Conservation (phyloP, 352 stramenopile species). For the Globisporangium uncinulatum region DNA sequence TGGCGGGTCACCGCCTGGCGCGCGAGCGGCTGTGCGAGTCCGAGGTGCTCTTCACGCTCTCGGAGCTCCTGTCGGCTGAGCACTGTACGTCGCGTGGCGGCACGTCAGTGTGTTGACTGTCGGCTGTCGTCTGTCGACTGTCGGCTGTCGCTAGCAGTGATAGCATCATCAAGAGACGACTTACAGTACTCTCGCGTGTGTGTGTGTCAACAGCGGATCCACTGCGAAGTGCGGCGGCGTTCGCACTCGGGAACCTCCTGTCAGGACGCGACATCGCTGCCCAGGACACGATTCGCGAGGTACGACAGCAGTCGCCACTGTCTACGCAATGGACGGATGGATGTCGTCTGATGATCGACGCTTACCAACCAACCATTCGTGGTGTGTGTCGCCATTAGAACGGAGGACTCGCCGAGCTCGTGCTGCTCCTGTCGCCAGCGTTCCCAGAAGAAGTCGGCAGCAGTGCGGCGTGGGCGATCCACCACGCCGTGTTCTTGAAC, state of each 20-base stretch:
- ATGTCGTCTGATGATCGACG: background rate
- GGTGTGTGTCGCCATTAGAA: conserved; percentile 11
- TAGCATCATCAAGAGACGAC: background rate
- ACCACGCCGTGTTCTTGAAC: conserved; percentile 64
- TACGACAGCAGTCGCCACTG: background rate
- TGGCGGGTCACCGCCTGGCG: conserved; percentile 33
- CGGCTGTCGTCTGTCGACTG: conserved; percentile 6
- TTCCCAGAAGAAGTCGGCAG: conserved; percentile 65
- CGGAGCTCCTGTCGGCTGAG: conserved; percentile 40
- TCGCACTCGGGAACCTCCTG: conserved; percentile 64
- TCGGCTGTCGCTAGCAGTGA: background rate
- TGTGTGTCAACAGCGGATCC: conserved; percentile 24
- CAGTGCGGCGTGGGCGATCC: conserved; percentile 70
- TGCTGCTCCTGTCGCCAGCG: conserved; percentile 53
- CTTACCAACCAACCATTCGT: no score
- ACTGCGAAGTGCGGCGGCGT: conserved; percentile 50
- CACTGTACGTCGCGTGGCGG: conserved; percentile 21
- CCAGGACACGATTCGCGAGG: conserved; percentile 54
- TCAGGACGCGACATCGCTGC: conserved; percentile 46
- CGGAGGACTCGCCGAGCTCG: conserved; percentile 45
- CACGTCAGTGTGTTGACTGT: conserved; percentile 8
- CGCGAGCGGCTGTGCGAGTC: conserved; percentile 42
- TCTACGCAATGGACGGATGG: background rate
- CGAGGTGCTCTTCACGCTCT: conserved; percentile 36
- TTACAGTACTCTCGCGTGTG: no score